These are phyloP conservation scores for Neurospora africana DNA, from an alignment of 495 filamentous ascomycete genomes.

Conservation along the genomic window DNA sequence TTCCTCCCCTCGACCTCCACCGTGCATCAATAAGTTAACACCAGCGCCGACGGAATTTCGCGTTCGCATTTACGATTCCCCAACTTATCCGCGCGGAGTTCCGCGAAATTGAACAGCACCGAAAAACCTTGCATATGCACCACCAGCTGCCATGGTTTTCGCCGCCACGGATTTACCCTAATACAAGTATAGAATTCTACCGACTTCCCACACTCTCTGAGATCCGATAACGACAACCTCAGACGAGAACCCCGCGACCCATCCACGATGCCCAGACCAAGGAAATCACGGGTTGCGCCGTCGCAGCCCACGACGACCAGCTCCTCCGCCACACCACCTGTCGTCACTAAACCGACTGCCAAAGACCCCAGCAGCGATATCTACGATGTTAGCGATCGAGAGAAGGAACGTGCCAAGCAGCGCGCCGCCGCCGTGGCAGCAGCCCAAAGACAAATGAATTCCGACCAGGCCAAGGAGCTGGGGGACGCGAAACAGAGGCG, in stretches of 20 bases:
- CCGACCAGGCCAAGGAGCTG: constrained; percentile 22
- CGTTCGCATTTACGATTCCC: background rate
- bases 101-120: background rate
- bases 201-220: background rate
- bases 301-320: constrained; percentile 15
- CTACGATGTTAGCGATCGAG: constrained; percentile 36
- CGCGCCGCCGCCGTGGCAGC: constrained; percentile 5
- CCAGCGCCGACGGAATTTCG: background rate
- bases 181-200: background rate
- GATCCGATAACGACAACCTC: background rate
- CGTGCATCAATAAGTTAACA: background rate
- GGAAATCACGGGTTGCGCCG: constrained; percentile 27
- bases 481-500: constrained; percentile 22
- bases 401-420: constrained; percentile 24
- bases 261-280: constrained; percentile 33
- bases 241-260: background rate
- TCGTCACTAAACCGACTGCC: background rate
- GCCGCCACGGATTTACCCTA: background rate
- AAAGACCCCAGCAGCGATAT: constrained; percentile 23
- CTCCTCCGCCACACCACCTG: constrained; percentile 8
- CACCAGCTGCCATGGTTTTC: background rate
- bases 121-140: background rate
- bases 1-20: background rate
- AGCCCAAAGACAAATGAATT: background rate
- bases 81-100: background rate